Evolutionary conservation across 257 asterid species (phyloP).

Genomic region (Solanum chiquidenum): DNA sequence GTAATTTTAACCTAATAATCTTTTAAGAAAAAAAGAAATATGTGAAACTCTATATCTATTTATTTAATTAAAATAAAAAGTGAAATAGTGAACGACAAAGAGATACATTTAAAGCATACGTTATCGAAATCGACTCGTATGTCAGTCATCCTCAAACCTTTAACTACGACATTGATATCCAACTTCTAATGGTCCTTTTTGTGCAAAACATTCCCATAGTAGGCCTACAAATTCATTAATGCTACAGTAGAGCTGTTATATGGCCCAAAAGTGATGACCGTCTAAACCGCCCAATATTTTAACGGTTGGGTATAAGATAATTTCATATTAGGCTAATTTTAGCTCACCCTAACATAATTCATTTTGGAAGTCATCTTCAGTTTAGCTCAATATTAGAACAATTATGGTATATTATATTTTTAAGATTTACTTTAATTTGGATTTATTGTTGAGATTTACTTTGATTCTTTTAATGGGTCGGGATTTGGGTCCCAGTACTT

Average conservation of each 20-base stretch:
- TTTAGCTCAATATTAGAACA: neutral
- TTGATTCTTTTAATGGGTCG: neutral
- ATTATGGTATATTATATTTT: neutral
- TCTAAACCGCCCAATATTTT: neutral
- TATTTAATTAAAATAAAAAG: neutral
- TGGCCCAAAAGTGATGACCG: neutral
- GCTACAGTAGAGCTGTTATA: neutral
- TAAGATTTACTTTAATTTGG: neutral
- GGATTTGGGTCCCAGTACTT: neutral
- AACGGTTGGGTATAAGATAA: neutral
- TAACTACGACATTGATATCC: slow-evolving; percentile 1
- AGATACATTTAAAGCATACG: neutral
- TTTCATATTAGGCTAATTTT: neutral
- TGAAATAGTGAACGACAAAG: neutral
- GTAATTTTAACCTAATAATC: neutral
- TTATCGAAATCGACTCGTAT: neutral
- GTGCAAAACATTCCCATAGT: slow-evolving; percentile 3
- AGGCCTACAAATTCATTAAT: neutral
- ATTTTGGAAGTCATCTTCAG: neutral
- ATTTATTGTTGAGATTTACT: neutral
- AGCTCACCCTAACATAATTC: neutral
- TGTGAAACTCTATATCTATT: neutral
- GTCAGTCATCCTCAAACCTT: neutral
- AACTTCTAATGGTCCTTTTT: slow-evolving; percentile 2
- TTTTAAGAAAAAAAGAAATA: too few relatives aligned